These are phyloP conservation scores for Eucalyptus caleyi DNA, from an alignment of 345 rosid genomes.

Conservation along the genomic window DNA sequence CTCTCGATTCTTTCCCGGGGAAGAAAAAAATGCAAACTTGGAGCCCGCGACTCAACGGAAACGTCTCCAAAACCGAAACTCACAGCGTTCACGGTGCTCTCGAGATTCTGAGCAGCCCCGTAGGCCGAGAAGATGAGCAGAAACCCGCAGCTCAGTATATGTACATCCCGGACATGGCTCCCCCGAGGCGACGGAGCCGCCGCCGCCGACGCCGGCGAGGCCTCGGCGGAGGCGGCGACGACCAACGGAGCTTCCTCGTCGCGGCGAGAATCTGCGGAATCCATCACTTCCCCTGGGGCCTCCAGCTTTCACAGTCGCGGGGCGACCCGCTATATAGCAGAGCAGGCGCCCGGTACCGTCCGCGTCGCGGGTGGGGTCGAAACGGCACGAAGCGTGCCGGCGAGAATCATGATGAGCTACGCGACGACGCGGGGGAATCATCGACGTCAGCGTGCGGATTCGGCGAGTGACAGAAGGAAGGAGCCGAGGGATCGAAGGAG, in stretches of 20 bases:
- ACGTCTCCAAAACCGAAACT: background rate
- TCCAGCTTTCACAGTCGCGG: background rate
- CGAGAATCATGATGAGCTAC: background rate
- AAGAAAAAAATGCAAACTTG: background rate
- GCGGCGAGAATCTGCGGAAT: slow-evolving; percentile 7
- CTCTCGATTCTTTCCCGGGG: background rate
- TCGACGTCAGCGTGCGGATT: slow-evolving; percentile 14
- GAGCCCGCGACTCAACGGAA: background rate
- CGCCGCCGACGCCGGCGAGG: background rate
- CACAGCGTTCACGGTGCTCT: slow-evolving; percentile 73
- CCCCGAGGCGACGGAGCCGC: background rate
- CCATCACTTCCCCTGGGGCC: slow-evolving; percentile 14
- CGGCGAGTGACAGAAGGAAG: background rate
- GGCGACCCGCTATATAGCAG: background rate
- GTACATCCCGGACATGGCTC: slow-evolving; percentile 55
- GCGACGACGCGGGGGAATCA: slow-evolving; percentile 7
- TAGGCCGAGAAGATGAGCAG: slow-evolving; percentile 70
- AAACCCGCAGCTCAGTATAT: slow-evolving; percentile 69
- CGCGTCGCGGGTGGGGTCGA: slow-evolving; percentile 24
- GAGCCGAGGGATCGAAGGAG: background rate
- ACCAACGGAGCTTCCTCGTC: slow-evolving; percentile 62
- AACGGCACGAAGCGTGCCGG: slow-evolving; percentile 9
- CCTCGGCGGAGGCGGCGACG: background rate
- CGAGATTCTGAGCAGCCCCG: slow-evolving; percentile 96
- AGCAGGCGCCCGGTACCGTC: background rate